Base-by-base conservation (phyloP, 257 asterid genomes). In the Voacanga thouarsii region DNA sequence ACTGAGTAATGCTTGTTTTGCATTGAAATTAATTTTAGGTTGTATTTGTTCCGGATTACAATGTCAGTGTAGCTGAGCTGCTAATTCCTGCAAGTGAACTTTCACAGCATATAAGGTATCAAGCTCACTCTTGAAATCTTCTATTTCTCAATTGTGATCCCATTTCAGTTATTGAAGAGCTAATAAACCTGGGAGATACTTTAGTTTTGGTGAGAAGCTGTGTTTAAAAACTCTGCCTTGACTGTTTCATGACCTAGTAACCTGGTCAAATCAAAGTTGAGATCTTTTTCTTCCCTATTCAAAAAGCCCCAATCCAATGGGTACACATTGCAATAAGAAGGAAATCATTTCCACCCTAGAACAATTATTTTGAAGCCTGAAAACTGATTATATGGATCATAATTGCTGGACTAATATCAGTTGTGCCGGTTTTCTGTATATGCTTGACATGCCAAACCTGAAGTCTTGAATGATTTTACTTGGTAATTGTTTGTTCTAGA, bases 21-120 rank as follows among this genome's bases (percentile, higher is more conserved):
- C 53, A 66, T 64, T 73, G 15, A 53, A 67, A 45, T 85, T 33
- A 67, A 78, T 73, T 82, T 72, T 79, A 92, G 96, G 96, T 91
- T 33, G 41, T 91, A 50, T 91, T 92, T 83, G 91, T 92, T 82
- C 96, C 97, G 15, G 97, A 91, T 87, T 92, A 92, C 89, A 92
- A 89, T 82, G 97, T 92, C 75, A 91, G 87, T 79, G 96, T 84
- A 75, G 97, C 97, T 74, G 97, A 92, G 81, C 66, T 89, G 83
- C 80, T 92, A 59, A 92, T 91, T 74, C 97, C 97, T 45, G 95
- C 97, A 6, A 91, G 92, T 76, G 96, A 92, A 79, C 95, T 91
- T 71, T 91, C 97, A 56, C 92, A 92, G 80, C 97, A 90, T 84
- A 92, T 92, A 86, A 92, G 97, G 97, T 91, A 87, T 69, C 67